A percentile compares a stretch with the other conserved stretches of the same genome.
Evolutionary conservation across 2,329 filamentous ascomycete genomes (phyloP).

Genomic region (Davidsoniella virescens): DNA sequence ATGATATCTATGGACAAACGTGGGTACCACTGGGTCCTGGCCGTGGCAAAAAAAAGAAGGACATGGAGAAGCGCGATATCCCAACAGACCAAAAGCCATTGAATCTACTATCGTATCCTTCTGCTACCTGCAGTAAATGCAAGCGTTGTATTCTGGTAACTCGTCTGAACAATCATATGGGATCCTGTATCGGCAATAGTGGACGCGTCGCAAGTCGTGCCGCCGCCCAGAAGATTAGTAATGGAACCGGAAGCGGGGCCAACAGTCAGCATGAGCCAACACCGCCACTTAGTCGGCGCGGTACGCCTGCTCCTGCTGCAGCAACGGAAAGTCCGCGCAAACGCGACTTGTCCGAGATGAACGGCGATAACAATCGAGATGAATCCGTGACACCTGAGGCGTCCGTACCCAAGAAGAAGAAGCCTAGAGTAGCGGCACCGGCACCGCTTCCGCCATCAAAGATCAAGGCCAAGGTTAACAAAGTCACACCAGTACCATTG

Average conservation of each 20-base stretch:
- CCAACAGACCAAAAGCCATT: constrained; percentile 38
- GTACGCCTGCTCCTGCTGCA: constrained; percentile 41
- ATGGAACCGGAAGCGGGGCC: constrained; percentile 29
- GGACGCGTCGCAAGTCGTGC: constrained; percentile 45
- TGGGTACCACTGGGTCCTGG: constrained; percentile 57
- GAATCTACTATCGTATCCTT: constrained; percentile 48
- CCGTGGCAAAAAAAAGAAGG: constrained; percentile 66
- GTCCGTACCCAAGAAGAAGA: constrained; percentile 40
- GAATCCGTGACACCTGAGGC: constrained; percentile 2
- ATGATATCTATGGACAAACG: constrained; percentile 69
- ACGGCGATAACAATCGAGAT: constrained; percentile 22
- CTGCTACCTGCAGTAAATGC: constrained; percentile 51
- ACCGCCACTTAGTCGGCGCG: constrained; percentile 46
- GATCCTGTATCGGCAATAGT: constrained; percentile 49
- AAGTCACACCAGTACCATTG: constrained; percentile 14
- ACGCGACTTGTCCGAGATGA: constrained; percentile 36
- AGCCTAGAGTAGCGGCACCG: constrained; percentile 27
- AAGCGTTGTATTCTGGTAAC: constrained; percentile 49
- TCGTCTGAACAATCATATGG: constrained; percentile 52
- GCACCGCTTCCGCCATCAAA: constrained; percentile 16
- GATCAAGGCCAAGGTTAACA: constrained; percentile 41
- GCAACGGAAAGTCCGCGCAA: constrained; percentile 37
- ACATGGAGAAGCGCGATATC: constrained; percentile 44
- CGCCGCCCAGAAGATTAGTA: constrained; percentile 47
- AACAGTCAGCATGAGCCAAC: constrained; percentile 38